Evolutionary conservation across 257 asterid genomes (phyloP), one percentile per base, ranked within the genome.

Genomic region (Petunia axillaris): DNA sequence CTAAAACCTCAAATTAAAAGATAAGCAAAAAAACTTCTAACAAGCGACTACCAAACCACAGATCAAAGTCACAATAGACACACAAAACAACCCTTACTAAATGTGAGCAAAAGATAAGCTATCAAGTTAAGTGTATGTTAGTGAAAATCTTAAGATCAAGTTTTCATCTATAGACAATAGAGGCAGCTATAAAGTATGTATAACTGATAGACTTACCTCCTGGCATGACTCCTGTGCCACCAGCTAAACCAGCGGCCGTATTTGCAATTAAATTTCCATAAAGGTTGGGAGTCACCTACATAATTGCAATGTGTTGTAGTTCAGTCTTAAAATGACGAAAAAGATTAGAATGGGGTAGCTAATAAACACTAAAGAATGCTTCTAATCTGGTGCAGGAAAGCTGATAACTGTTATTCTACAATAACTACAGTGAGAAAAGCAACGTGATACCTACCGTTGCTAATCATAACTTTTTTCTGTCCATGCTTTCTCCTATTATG

Each of bases 211-310:
- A 50, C 80, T 58, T 86, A 94, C 97, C 98, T 65, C 98, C 98
- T 81, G 96, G 99, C 99, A 96, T 96, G 90, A 96, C 92, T 77
- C 99, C 99, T 41, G 98, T 94, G 74, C 99, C 99, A 77, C 99
- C 99, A 58, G 99, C 99, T 84, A 96, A 90, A 86, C 99, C 99
- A 78, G 99, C 99, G 62, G 99, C 98, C 62, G 90, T 91, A 87
- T 96, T 96, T 77, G 98, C 88, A 41, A 96, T 91, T 80, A 96
- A 89, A 83, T 96, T 96, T 57, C 99, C 98, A 37, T 96, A 96
- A 13, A 96, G 98, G 88, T 96, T 96, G 79, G 98, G 98, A 64
- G 99, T 96, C 74, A 96, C 97, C 99, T 96, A 87, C 82, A 85
- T 83, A 57, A 70, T 48, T 10, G 60, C 77, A 71, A 71, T 48